Conservation (phyloP, 2,329 filamentous ascomycete genomes). For the Trichoderma sp. region DNA sequence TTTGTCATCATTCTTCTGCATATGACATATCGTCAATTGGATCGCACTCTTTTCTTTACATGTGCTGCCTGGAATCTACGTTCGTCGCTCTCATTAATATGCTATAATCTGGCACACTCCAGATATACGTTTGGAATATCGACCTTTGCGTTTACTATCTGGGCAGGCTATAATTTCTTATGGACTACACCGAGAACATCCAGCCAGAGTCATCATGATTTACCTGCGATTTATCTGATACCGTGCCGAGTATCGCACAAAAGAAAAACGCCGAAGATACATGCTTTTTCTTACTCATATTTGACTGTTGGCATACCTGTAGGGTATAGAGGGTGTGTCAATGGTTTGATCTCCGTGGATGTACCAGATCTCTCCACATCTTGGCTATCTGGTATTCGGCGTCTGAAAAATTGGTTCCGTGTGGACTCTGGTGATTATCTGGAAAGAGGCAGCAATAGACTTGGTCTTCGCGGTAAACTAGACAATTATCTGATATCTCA, state of each 20-base stretch:
- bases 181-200: background rate
- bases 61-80: slow-evolving; percentile 34
- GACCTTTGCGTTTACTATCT: background rate
- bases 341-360: slow-evolving; percentile 59
- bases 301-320: slow-evolving; percentile 70
- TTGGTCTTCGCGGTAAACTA: slow-evolving; percentile 67
- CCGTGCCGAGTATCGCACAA: slow-evolving; percentile 68
- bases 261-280: slow-evolving; percentile 67
- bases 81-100: background rate
- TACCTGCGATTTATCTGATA: slow-evolving; percentile 52
- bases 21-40: slow-evolving; percentile 33
- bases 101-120: background rate
- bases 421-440: slow-evolving; percentile 66
- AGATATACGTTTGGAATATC: background rate
- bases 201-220: background rate
- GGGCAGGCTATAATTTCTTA: slow-evolving; percentile 1
- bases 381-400: slow-evolving; percentile 40
- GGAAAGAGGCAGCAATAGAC: slow-evolving; percentile 52
- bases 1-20: slow-evolving; percentile 20
- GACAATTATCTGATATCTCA: slow-evolving; percentile 60
- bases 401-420: slow-evolving; percentile 56
- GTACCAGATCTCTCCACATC: slow-evolving; percentile 22
- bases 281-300: slow-evolving; percentile 73
- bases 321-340: slow-evolving; percentile 59
- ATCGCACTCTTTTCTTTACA: slow-evolving; percentile 35